These are phyloP conservation scores for Saturnispora zaruensis DNA, from an alignment of 805 yeast species.

Conservation along the genomic window DNA sequence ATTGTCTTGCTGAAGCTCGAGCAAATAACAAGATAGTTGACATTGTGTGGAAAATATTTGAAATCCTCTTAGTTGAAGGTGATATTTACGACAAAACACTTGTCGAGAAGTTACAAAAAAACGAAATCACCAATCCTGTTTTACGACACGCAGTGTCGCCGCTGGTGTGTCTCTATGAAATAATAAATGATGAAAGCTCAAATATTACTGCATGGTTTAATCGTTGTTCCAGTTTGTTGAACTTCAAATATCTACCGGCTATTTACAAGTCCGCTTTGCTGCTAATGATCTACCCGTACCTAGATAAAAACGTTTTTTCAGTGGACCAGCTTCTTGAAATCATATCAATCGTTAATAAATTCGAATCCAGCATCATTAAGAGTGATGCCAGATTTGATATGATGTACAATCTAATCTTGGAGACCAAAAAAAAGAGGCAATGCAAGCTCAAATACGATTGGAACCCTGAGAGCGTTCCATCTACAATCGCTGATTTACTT, in stretches of 20 bases:
- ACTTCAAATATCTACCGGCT: conserved; percentile 45
- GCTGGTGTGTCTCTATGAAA: conserved; percentile 52
- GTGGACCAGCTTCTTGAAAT: conserved; percentile 20
- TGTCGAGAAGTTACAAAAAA: conserved; percentile 16
- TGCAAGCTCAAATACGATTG: background rate
- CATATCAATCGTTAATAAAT: conserved; percentile 21
- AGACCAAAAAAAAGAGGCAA: conserved; percentile 11
- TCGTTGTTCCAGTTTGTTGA: conserved; percentile 33
- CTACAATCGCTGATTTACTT: background rate
- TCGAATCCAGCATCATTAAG: conserved; percentile 15
- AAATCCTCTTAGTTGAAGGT: conserved; percentile 46
- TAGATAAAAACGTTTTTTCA: conserved; percentile 15
- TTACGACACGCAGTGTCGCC: conserved; percentile 66
- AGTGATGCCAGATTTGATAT: conserved; percentile 12
- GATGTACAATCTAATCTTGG: conserved; percentile 18
- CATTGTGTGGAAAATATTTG: conserved; percentile 56
- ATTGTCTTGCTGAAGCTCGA: conserved; percentile 55
- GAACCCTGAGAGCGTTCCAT: background rate
- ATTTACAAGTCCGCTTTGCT: conserved; percentile 42
- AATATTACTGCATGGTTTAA: conserved; percentile 21
- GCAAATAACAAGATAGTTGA: conserved; percentile 43
- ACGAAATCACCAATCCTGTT: conserved; percentile 35
- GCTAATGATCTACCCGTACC: conserved; percentile 36
- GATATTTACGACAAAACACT: conserved; percentile 43
- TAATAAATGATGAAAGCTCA: conserved; percentile 29